phyloP scores from a whole-genome alignment of 345 rosid genomes.

The Sisymbrium altissimum region DNA sequence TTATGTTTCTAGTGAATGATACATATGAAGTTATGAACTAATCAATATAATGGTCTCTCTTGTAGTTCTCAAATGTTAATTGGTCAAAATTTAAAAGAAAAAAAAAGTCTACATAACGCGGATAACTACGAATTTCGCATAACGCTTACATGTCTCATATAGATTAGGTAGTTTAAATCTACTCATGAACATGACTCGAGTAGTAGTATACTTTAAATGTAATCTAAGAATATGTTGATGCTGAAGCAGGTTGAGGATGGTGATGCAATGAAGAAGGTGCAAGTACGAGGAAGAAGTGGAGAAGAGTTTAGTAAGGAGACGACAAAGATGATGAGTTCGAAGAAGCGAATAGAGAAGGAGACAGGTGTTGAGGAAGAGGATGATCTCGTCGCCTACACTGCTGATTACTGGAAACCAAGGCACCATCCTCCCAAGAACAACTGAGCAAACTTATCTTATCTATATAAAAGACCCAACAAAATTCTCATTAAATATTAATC shows the following conservation, averaged over 20 bases:
- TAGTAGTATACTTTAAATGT: neutral
- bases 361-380: constrained; percentile 27
- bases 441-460: constrained; percentile 14
- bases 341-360: constrained; percentile 16
- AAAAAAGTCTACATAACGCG: neutral
- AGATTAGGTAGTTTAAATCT: neutral
- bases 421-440: constrained; percentile 87
- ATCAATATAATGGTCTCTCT: neutral
- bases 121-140: neutral
- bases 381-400: constrained; percentile 62
- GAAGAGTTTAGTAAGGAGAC: constrained; percentile 7
- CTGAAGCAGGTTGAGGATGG: constrained; percentile 3
- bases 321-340: constrained; percentile 10
- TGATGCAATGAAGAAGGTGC: constrained; percentile 12
- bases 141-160: neutral
- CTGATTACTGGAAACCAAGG: constrained; percentile 68
- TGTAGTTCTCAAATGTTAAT: neutral
- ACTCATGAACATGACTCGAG: neutral
- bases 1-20: neutral
- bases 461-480: neutral
- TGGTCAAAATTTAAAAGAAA: neutral
- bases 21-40: neutral
- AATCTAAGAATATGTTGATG: neutral
- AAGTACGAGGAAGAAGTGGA: constrained; percentile 2
- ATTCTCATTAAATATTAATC: neutral